phyloP scores from a whole-genome alignment of 2,329 filamentous ascomycete species.

The Ophiostoma ulmi region DNA sequence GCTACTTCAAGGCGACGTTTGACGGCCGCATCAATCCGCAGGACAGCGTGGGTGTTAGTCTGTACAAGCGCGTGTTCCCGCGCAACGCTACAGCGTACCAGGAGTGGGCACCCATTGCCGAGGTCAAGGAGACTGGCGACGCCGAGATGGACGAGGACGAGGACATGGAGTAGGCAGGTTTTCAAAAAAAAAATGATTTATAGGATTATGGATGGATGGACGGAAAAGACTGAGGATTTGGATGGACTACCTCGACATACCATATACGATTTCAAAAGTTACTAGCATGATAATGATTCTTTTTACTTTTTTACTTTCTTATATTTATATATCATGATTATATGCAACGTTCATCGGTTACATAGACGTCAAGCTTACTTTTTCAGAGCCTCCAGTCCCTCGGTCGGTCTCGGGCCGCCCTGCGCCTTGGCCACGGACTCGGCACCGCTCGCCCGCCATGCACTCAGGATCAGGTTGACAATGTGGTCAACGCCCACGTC shows the following conservation, averaged over 20 bases:
- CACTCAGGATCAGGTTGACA: slow-evolving; percentile 78
- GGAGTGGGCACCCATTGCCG: slow-evolving; percentile 37
- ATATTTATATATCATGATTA: not conserved
- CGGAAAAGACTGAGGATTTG: not conserved
- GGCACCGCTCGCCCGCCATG: slow-evolving; percentile 87
- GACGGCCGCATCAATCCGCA: slow-evolving; percentile 94
- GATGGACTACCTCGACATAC: not conserved
- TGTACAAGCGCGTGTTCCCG: slow-evolving; percentile 84
- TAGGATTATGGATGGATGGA: not conserved
- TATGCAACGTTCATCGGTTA: not conserved
- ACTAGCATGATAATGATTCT: slow-evolving; percentile 25
- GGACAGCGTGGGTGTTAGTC: slow-evolving; percentile 84
- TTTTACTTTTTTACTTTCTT: not conserved
- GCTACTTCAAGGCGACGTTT: slow-evolving; percentile 99
- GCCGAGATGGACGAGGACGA: slow-evolving; percentile 41
- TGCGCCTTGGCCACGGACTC: slow-evolving; percentile 51
- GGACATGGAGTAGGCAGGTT: slow-evolving; percentile 24
- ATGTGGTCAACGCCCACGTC: slow-evolving; percentile 80
- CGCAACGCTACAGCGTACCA: slow-evolving; percentile 53
- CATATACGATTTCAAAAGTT: slow-evolving; percentile 19
- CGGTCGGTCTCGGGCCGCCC: slow-evolving; percentile 55
- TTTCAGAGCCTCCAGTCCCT: slow-evolving; percentile 47
- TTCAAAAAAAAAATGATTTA: too few species aligned
- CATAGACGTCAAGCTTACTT: not conserved
- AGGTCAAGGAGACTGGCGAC: slow-evolving; percentile 33